A percentile compares a stretch with the other conserved stretches of the same genome.
Evolutionary conservation across 1,139 yeast species (phyloP).

Genomic region (Arxiozyma telluris): DNA sequence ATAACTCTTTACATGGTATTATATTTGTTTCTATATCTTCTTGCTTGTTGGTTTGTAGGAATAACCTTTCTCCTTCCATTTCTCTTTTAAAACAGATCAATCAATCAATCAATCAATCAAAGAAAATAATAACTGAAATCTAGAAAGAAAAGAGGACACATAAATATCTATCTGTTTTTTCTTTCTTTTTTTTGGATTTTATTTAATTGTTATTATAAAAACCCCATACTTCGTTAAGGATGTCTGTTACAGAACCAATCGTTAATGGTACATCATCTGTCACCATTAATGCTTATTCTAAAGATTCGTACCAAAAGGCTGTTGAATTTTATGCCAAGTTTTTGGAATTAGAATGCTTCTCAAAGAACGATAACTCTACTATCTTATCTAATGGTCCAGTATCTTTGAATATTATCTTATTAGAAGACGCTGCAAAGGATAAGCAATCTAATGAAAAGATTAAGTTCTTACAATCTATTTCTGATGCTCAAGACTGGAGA

Average conservation of each 20-base stretch:
- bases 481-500: conserved; percentile 31
- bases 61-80: too few species aligned
- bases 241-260: conserved; percentile 18
- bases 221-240: background rate
- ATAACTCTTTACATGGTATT: too few species aligned
- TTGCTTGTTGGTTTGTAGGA: too few species aligned
- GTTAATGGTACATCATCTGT: conserved; percentile 30
- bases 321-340: conserved; percentile 25
- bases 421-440: conserved; percentile 17
- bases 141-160: background rate
- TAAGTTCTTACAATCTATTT: conserved; percentile 11
- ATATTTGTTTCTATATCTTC: too few species aligned
- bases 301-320: conserved; percentile 19
- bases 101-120: background rate
- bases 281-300: conserved; percentile 25
- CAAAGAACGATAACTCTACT: conserved; percentile 3
- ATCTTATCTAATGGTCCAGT: conserved; percentile 18
- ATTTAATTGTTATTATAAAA: too few species aligned
- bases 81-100: too few species aligned
- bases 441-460: conserved; percentile 11
- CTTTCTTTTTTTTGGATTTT: too few species aligned
- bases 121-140: background rate
- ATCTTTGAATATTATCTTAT: conserved; percentile 15
- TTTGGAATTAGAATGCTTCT: conserved; percentile 16
- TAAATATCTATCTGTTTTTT: background rate